Conservation (phyloP, 768 basidiomycete genomes). For the Phylloporus rhodoxanthus region DNA sequence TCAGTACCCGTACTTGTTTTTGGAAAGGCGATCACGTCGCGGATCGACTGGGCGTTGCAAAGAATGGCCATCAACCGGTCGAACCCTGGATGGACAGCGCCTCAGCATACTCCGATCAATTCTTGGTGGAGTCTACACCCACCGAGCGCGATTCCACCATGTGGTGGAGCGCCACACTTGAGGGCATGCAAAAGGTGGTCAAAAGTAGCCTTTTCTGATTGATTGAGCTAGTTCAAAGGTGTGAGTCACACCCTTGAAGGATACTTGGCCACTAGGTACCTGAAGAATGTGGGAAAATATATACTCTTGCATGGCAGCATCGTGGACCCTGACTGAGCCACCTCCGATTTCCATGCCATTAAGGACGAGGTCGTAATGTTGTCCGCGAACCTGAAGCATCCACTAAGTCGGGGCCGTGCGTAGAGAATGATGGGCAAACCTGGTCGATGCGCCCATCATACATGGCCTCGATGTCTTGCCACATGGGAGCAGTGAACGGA, state of each 20-base stretch:
- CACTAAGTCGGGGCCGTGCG: not conserved
- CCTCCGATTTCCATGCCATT: constrained; percentile 94
- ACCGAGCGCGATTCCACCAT: constrained; percentile 93
- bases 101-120: constrained; percentile 6
- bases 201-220: constrained; percentile 70
- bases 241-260: constrained; percentile 13
- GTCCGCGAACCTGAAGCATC: constrained; percentile 71
- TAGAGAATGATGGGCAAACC: constrained; percentile 31
- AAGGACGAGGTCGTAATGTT: constrained; percentile 93
- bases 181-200: constrained; percentile 82
- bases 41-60: constrained; percentile 79
- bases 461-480: constrained; percentile 76
- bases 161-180: constrained; percentile 87
- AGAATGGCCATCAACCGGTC: constrained; percentile 91
- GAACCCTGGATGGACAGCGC: constrained; percentile 52
- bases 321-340: constrained; percentile 89
- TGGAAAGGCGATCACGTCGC: constrained; percentile 96
- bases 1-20: constrained; percentile 83
- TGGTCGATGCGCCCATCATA: constrained; percentile 61
- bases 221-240: constrained; percentile 51
- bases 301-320: constrained; percentile 79
- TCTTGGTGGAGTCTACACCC: constrained; percentile 19
- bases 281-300: constrained; percentile 72
- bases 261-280: constrained; percentile 40
- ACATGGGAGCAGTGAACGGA: constrained; percentile 95